phyloP scores from a whole-genome alignment of 352 stramenopile species.

The Pythium sp. region DNA sequence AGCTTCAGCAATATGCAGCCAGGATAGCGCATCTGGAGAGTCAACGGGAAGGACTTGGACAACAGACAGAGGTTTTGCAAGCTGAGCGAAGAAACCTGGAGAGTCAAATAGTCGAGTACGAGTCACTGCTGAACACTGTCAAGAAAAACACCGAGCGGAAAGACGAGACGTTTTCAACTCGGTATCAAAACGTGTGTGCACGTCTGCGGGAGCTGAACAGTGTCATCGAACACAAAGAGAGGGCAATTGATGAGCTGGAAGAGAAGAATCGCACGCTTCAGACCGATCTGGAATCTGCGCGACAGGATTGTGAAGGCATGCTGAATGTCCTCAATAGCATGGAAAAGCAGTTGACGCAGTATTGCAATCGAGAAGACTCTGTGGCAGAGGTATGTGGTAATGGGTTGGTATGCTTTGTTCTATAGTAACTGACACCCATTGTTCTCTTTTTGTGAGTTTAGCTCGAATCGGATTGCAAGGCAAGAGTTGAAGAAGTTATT shows the following conservation, averaged over 20 bases:
- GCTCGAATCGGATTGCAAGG: slow-evolving; percentile 72
- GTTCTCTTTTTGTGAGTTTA: slow-evolving; percentile 15
- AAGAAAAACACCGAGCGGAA: slow-evolving; percentile 62
- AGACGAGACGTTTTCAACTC: slow-evolving; percentile 48
- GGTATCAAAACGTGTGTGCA: slow-evolving; percentile 75
- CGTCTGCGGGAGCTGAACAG: slow-evolving; percentile 61
- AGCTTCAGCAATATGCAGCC: slow-evolving; percentile 65
- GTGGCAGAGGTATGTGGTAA: slow-evolving; percentile 49
- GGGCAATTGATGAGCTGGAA: slow-evolving; percentile 47
- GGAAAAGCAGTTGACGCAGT: slow-evolving; percentile 82
- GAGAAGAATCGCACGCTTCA: slow-evolving; percentile 36
- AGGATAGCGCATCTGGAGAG: slow-evolving; percentile 64
- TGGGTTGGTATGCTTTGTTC: not conserved
- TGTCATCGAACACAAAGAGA: slow-evolving; percentile 55
- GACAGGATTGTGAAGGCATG: slow-evolving; percentile 82
- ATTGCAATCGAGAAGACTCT: slow-evolving; percentile 66
- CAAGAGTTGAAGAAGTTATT: slow-evolving; percentile 60
- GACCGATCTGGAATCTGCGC: slow-evolving; percentile 59
- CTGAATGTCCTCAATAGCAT: slow-evolving; percentile 78
- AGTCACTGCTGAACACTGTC: slow-evolving; percentile 49
- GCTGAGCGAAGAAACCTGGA: slow-evolving; percentile 37
- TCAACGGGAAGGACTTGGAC: slow-evolving; percentile 40
- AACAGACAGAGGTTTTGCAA: slow-evolving; percentile 33
- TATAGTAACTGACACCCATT: not conserved
- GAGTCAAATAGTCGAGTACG: slow-evolving; percentile 60